Conservation (phyloP, 2,329 filamentous ascomycete genomes). For the Aureobasidium sp. region DNA sequence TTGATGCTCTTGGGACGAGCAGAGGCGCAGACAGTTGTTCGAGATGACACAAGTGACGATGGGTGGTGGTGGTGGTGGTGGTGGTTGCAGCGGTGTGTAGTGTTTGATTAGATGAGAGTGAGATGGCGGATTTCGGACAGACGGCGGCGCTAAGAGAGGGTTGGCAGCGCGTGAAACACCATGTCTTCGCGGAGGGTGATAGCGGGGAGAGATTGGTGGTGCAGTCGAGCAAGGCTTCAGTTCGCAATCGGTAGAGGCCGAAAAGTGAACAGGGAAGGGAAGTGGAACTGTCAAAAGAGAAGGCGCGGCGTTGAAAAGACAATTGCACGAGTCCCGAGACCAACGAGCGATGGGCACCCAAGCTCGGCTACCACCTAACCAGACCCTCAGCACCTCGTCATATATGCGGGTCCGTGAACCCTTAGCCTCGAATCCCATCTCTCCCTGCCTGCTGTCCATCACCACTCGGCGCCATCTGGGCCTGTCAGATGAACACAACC, state of each 20-base stretch:
- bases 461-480: not conserved
- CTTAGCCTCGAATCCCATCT: not conserved
- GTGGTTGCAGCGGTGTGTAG: not conserved
- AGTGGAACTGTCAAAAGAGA: slow-evolving; percentile 8
- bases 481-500: not conserved
- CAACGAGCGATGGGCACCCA: not conserved
- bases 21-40: not conserved
- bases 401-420: slow-evolving; percentile 1
- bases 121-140: not conserved
- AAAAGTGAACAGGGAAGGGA: not conserved
- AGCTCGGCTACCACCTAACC: not conserved
- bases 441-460: not conserved
- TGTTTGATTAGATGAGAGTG: slow-evolving; percentile 11
- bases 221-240: not conserved
- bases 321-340: not conserved
- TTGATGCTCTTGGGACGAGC: not conserved
- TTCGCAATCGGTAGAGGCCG: not conserved
- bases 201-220: not conserved
- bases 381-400: not conserved
- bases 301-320: slow-evolving; percentile 1
- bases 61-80: not conserved
- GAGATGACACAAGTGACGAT: not conserved
- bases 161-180: slow-evolving; percentile 6
- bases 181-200: slow-evolving; percentile 5
- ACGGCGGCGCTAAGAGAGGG: slow-evolving; percentile 5